Conservation (phyloP, 2,329 filamentous ascomycete species). For the Colletotrichum sp. region DNA sequence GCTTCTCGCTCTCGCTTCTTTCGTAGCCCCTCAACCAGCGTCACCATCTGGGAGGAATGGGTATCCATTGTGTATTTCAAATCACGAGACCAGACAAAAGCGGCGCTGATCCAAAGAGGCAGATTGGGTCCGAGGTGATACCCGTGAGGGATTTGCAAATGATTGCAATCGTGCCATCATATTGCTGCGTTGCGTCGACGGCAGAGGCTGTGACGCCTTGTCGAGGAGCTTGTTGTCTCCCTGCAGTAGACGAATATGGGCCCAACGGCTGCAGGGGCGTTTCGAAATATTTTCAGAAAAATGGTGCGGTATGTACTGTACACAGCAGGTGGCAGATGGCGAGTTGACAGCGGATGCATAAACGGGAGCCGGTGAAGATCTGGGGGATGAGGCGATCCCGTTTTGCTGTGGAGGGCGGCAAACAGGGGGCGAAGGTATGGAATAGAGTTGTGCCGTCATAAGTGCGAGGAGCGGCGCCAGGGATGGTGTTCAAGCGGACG, state of each 20-base stretch:
- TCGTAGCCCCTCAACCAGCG: not conserved
- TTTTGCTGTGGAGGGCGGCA: not conserved
- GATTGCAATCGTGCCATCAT: not conserved
- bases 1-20: not conserved
- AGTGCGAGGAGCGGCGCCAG: not conserved
- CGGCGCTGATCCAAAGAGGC: not conserved
- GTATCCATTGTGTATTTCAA: not conserved
- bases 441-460: not conserved
- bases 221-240: not conserved
- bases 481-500: not conserved
- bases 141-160: not conserved
- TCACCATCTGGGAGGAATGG: not conserved
- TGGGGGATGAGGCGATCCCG: constrained; percentile 20
- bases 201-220: not conserved
- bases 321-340: not conserved
- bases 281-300: constrained; percentile 18
- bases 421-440: constrained; percentile 1
- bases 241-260: not conserved
- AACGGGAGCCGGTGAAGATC: constrained; percentile 2
- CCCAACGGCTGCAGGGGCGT: constrained; percentile 9
- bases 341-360: not conserved
- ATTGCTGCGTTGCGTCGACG: not conserved
- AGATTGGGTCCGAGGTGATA: not conserved
- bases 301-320: not conserved
- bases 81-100: not conserved